Percentiles rank a stretch among this genome's conserved stretches.
phyloP scores from a whole-genome alignment of 83 land plant genomes.

The Thuja plicata region DNA sequence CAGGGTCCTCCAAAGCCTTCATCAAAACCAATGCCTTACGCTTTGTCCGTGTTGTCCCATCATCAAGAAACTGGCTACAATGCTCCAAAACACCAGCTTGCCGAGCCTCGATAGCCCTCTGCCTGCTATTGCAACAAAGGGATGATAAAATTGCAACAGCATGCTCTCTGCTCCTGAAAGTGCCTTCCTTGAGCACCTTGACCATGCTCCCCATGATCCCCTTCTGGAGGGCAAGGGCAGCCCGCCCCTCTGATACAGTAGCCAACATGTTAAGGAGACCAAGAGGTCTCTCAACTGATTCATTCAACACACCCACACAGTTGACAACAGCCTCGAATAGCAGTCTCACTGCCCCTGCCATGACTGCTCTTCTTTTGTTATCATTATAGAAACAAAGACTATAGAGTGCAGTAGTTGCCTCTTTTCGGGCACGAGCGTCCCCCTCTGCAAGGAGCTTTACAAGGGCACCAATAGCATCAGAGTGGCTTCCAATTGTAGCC shows the following conservation, averaged over 20 bases:
- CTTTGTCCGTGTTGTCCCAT: constrained; percentile 49
- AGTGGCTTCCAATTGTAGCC: constrained; percentile 62
- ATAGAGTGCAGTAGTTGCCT: constrained; percentile 71
- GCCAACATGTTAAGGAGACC: constrained; percentile 57
- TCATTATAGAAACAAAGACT: constrained; percentile 52
- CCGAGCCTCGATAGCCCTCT: constrained; percentile 27
- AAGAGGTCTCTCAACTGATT: constrained; percentile 45
- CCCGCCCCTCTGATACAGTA: constrained; percentile 54
- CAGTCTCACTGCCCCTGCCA: constrained; percentile 43
- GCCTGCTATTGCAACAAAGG: constrained; percentile 37
- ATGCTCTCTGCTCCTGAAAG: constrained; percentile 38
- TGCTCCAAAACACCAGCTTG: constrained; percentile 50
- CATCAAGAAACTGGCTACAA: constrained; percentile 38
- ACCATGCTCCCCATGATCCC: constrained; percentile 40
- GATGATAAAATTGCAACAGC: constrained; percentile 37
- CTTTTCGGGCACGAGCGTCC: constrained; percentile 46
- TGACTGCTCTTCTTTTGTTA: constrained; percentile 46
- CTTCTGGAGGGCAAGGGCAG: constrained; percentile 25
- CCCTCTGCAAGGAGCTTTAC: constrained; percentile 45
- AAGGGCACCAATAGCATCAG: constrained; percentile 42
- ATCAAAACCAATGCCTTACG: constrained; percentile 45
- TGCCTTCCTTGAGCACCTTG: constrained; percentile 41
- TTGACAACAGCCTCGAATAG: constrained; percentile 16
- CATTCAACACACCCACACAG: constrained; percentile 27
- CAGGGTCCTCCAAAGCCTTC: constrained; percentile 19